A percentile compares a stretch with the other conserved stretches of the same genome.
These are phyloP conservation scores for Pestalotiopsis sp. DNA, from an alignment of 2,329 filamentous ascomycete genomes.

Conservation along the genomic window DNA sequence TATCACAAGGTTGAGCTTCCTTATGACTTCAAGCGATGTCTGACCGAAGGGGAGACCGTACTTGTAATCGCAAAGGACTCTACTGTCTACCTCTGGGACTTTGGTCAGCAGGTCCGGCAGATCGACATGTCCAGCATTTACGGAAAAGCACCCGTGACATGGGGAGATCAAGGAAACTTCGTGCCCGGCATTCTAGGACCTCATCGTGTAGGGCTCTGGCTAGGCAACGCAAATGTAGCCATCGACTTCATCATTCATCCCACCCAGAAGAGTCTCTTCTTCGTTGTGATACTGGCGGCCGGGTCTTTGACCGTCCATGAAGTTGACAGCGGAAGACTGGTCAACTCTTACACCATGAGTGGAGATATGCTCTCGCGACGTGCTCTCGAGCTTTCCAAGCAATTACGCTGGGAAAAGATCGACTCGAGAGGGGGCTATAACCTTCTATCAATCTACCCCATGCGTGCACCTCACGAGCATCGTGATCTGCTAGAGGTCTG, in stretches of 20 bases:
- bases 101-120: conserved; percentile 19
- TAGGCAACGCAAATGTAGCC: conserved; percentile 18
- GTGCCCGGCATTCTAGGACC: background rate
- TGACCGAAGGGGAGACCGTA: conserved; percentile 26
- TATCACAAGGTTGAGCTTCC: conserved; percentile 23
- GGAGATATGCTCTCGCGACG: conserved; percentile 14
- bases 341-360: conserved; percentile 20
- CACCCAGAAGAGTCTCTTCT: conserved; percentile 20
- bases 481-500: background rate
- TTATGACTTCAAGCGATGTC: conserved; percentile 24
- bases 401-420: conserved; percentile 30
- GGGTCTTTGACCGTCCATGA: conserved; percentile 25
- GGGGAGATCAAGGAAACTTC: conserved; percentile 1
- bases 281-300: conserved; percentile 24
- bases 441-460: conserved; percentile 21
- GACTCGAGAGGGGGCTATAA: conserved; percentile 30
- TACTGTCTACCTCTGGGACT: conserved; percentile 27
- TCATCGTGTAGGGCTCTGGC: conserved; percentile 20
- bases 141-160: conserved; percentile 3
- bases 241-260: conserved; percentile 31
- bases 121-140: conserved; percentile 18
- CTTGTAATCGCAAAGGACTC: conserved; percentile 25
- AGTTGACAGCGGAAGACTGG: conserved; percentile 20
- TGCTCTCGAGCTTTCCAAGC: conserved; percentile 11
- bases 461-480: background rate